A percentile compares a stretch with the other conserved stretches of the same genome.
Conservation (phyloP, 768 basidiomycete species). For the Mycena chlorophos region DNA sequence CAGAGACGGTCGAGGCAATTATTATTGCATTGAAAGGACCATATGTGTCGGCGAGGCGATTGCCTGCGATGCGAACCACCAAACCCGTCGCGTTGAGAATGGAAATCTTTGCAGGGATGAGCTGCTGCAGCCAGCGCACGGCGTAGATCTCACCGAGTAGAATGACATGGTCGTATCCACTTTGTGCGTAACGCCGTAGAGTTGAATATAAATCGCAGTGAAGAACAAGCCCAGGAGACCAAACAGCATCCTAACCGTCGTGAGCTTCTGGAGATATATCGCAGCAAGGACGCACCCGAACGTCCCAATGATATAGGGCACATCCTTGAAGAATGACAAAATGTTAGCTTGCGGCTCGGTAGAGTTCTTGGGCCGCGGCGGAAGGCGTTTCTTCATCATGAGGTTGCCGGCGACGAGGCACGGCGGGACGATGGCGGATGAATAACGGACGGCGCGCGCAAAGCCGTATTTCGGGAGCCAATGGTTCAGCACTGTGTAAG, state of each 20-base stretch:
- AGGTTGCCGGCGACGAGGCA: slow-evolving; percentile 29
- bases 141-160: slow-evolving; percentile 19
- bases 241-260: background rate
- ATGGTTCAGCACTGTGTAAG: too few relatives aligned
- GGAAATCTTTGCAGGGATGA: slow-evolving; percentile 32
- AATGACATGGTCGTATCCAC: slow-evolving; percentile 17
- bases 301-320: slow-evolving; percentile 30
- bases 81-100: slow-evolving; percentile 37
- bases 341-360: slow-evolving; percentile 16
- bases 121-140: background rate
- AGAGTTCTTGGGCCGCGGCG: slow-evolving; percentile 2
- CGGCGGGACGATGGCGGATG: slow-evolving; percentile 29
- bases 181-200: slow-evolving; percentile 26
- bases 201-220: slow-evolving; percentile 18
- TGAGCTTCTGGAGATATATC: background rate
- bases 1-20: slow-evolving; percentile 34
- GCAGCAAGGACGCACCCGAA: slow-evolving; percentile 26
- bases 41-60: slow-evolving; percentile 36
- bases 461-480: slow-evolving; percentile 27
- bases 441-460: slow-evolving; percentile 31
- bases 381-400: slow-evolving; percentile 26
- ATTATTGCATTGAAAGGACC: slow-evolving; percentile 42
- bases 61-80: slow-evolving; percentile 37
- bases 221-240: slow-evolving; percentile 18
- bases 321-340: slow-evolving; percentile 32